Conservation (phyloP, 176 grass and related monocot genomes). For the Cenchrus fungigraminus region DNA sequence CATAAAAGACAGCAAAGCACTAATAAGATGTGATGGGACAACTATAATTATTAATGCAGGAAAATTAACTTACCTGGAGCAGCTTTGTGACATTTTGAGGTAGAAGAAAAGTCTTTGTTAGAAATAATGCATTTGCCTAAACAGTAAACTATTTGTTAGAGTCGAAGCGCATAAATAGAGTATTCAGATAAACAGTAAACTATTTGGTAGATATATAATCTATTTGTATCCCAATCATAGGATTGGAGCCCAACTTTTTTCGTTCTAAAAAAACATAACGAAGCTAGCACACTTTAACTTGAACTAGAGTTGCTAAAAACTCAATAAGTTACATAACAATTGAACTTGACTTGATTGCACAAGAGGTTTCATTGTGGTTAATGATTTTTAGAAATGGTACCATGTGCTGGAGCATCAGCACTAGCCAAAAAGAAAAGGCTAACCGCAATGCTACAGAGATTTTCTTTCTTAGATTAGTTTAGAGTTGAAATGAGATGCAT, state of each 20-base stretch:
- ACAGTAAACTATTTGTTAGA: no score
- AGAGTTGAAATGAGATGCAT: not conserved
- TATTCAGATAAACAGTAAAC: no score
- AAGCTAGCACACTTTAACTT: not conserved
- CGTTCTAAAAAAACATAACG: no score
- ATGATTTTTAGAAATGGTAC: not conserved
- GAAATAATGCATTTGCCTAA: no score
- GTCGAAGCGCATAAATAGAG: no score
- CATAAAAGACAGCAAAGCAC: not conserved
- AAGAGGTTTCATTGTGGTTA: not conserved
- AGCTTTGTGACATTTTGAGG: not conserved
- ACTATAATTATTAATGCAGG: not conserved
- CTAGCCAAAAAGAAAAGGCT: not conserved
- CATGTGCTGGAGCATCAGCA: not conserved
- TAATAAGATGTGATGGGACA: not conserved
- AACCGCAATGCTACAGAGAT: not conserved
- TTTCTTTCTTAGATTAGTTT: not conserved
- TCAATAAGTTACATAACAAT: not conserved
- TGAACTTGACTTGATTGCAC: not conserved
- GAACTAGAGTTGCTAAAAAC: not conserved
- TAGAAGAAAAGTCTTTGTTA: no score
- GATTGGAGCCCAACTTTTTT: no score
- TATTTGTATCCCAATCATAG: no score
- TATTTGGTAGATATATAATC: no score
- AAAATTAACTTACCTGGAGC: not conserved